Conservation (phyloP, 495 filamentous ascomycete genomes). For the Aspergillus avenaceus region DNA sequence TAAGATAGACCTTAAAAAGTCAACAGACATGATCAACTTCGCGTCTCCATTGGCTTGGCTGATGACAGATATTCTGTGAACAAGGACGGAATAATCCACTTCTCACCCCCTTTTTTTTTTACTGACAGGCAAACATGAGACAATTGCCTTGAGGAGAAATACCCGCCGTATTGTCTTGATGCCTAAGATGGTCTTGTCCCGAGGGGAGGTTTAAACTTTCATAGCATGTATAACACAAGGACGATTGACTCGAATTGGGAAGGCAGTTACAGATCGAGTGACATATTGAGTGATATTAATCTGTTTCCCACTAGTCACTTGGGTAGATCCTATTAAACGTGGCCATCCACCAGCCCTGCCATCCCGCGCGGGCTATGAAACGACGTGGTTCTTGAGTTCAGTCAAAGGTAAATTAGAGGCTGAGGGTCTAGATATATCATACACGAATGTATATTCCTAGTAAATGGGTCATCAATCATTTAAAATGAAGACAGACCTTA, state of each 20-base stretch:
- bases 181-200: not conserved
- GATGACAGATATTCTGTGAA: not conserved
- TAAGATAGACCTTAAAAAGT: not conserved
- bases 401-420: not conserved
- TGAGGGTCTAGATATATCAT: conserved; percentile 1
- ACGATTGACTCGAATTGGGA: not conserved
- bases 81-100: not conserved
- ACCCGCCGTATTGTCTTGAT: not conserved
- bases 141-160: not conserved
- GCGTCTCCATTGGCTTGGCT: not conserved
- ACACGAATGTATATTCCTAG: conserved; percentile 2
- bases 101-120: not conserved
- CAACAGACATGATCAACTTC: not conserved
- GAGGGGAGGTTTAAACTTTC: not conserved
- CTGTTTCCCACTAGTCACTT: conserved; percentile 4
- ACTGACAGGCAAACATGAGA: conserved; percentile 1
- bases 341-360: conserved; percentile 8
- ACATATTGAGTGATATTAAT: not conserved
- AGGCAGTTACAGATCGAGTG: not conserved
- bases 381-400: conserved; percentile 10
- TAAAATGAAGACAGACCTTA: too few species aligned
- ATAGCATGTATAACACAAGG: not conserved
- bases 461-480: too few species aligned
- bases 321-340: conserved; percentile 8
- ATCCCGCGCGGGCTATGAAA: conserved; percentile 7